Conservation (phyloP, 306 rosid genomes). For the Prunus campanulata region DNA sequence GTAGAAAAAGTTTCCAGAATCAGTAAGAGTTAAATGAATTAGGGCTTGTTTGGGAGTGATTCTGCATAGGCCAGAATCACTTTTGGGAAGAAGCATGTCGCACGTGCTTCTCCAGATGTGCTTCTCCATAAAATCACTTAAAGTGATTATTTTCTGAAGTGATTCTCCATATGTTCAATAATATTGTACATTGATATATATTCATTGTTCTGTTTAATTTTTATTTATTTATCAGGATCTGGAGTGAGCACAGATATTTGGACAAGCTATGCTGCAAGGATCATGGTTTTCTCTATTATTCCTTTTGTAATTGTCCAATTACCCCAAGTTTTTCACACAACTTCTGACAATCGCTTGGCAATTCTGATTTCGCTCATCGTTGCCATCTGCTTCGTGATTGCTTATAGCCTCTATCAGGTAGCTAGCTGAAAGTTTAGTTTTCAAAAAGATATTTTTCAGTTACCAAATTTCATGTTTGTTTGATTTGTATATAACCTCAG, state of each 20-base stretch:
- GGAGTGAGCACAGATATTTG: slow-evolving; percentile 21
- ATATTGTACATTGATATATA: neutral
- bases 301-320: slow-evolving; percentile 17
- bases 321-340: slow-evolving; percentile 7
- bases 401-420: slow-evolving; percentile 28
- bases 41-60: too few species aligned
- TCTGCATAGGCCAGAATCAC: too few species aligned
- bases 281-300: slow-evolving; percentile 14
- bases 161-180: neutral
- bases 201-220: neutral
- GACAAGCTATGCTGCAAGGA: slow-evolving; percentile 23
- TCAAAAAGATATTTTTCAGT: neutral
- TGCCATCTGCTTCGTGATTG: slow-evolving; percentile 3
- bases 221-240: neutral
- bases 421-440: neutral
- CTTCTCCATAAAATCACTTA: too few species aligned
- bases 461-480: neutral
- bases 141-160: too few species aligned
- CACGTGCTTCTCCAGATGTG: too few species aligned
- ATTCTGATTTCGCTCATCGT: slow-evolving; percentile 15
- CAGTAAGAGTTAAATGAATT: neutral
- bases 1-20: neutral
- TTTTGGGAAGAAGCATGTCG: too few species aligned
- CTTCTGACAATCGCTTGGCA: neutral
- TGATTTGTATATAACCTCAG: neutral